Conservation (phyloP, 495 filamentous ascomycete species). For the Sporormia fimetaria region DNA sequence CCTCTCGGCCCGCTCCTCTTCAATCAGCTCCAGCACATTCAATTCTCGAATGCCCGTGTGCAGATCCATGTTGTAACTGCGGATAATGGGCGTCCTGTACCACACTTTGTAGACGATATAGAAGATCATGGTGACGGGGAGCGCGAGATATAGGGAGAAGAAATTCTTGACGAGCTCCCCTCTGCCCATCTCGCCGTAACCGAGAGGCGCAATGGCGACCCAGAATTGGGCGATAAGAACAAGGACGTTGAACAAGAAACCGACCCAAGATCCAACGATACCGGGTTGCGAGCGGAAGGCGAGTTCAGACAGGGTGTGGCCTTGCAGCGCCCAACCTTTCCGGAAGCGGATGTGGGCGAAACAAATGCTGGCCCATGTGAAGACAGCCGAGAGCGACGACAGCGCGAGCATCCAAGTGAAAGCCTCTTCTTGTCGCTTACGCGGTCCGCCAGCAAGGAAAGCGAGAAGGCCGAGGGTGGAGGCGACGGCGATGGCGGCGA, state of each 20-base stretch:
- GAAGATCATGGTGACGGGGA: conserved; percentile 64
- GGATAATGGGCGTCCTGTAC: conserved; percentile 56
- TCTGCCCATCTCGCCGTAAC: conserved; percentile 37
- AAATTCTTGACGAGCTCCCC: conserved; percentile 47
- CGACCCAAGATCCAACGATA: conserved; percentile 71
- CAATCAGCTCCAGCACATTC: conserved; percentile 61
- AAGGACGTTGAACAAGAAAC: conserved; percentile 63
- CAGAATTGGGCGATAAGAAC: conserved; percentile 92
- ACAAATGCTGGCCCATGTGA: conserved; percentile 90
- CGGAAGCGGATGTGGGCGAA: conserved; percentile 88
- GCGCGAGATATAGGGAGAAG: conserved; percentile 70
- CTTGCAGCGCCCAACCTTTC: conserved; percentile 57
- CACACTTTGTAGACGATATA: conserved; percentile 75
- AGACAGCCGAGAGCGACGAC: conserved; percentile 76
- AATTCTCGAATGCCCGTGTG: conserved; percentile 80
- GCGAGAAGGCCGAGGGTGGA: conserved; percentile 61
- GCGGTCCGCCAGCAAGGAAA: conserved; percentile 60
- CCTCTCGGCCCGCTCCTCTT: conserved; percentile 63
- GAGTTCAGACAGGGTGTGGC: conserved; percentile 60
- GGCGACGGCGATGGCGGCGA: conserved; percentile 60
- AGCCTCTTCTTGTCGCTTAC: conserved; percentile 46
- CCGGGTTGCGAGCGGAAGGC: conserved; percentile 74
- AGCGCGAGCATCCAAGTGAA: conserved; percentile 85
- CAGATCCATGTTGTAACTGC: conserved; percentile 65
- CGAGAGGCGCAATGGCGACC: conserved; percentile 74